These are phyloP conservation scores for Diphasiastrum complanatum DNA, from an alignment of 83 land plant species.

Conservation along the genomic window DNA sequence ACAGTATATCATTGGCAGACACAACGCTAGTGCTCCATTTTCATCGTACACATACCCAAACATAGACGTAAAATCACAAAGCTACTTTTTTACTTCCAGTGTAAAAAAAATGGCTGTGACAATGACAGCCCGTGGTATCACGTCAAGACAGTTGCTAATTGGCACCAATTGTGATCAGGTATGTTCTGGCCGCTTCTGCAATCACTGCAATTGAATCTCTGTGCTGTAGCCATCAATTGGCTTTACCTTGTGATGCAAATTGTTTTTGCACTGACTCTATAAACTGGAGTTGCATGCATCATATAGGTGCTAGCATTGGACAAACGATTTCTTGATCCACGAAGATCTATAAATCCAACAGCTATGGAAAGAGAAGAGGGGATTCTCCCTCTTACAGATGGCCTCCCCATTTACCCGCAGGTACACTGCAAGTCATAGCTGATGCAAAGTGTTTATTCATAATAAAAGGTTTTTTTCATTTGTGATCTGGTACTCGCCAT, in stretches of 20 bases:
- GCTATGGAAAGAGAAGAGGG: slow-evolving; percentile 92
- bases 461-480: neutral
- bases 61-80: slow-evolving; percentile 63
- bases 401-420: slow-evolving; percentile 89
- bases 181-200: neutral
- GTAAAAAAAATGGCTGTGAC: slow-evolving; percentile 79
- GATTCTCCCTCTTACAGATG: slow-evolving; percentile 76
- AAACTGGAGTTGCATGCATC: slow-evolving; percentile 22
- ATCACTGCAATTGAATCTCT: neutral
- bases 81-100: slow-evolving; percentile 78
- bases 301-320: slow-evolving; percentile 95
- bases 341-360: slow-evolving; percentile 71
- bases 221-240: neutral
- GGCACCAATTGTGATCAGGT: slow-evolving; percentile 96
- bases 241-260: neutral
- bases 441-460: slow-evolving; percentile 6
- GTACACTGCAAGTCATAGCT: slow-evolving; percentile 26
- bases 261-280: slow-evolving; percentile 7
- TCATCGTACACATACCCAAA: slow-evolving; percentile 72
- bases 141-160: slow-evolving; percentile 81
- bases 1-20: slow-evolving; percentile 62
- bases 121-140: slow-evolving; percentile 81
- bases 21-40: slow-evolving; percentile 64
- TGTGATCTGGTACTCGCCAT: neutral
- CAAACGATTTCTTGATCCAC: slow-evolving; percentile 89